Evolutionary conservation across 2,329 filamentous ascomycete genomes (phyloP).

Genomic region (Neonectria coccinea): DNA sequence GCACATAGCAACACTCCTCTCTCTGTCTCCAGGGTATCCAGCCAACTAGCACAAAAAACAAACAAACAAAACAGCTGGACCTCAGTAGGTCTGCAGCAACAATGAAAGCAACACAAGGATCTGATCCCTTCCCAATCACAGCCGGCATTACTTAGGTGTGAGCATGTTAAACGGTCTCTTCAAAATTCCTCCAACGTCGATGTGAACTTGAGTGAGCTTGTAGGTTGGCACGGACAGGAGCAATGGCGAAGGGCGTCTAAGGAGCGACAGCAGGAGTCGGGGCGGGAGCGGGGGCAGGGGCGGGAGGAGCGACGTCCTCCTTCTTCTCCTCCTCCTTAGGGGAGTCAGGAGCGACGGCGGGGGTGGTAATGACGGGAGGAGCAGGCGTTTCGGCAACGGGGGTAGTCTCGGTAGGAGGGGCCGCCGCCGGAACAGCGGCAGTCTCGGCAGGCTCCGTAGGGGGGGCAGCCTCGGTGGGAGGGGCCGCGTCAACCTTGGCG

Average conservation of each 20-base stretch:
- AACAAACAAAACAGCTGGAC: slow-evolving; percentile 27
- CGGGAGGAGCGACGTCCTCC: slow-evolving; percentile 34
- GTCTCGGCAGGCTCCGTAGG: slow-evolving; percentile 45
- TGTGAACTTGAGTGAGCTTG: slow-evolving; percentile 14
- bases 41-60: slow-evolving; percentile 44
- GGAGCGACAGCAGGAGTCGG: slow-evolving; percentile 39
- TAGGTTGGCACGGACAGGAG: slow-evolving; percentile 27
- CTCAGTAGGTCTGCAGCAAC: slow-evolving; percentile 8
- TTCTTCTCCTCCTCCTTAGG: slow-evolving; percentile 43
- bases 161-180: slow-evolving; percentile 10
- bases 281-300: slow-evolving; percentile 40
- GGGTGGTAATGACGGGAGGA: slow-evolving; percentile 25
- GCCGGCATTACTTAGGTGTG: slow-evolving; percentile 14
- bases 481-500: slow-evolving; percentile 45
- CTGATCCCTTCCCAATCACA: slow-evolving; percentile 14
- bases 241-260: slow-evolving; percentile 23
- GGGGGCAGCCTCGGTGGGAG: slow-evolving; percentile 44
- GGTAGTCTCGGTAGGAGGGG: slow-evolving; percentile 41
- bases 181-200: slow-evolving; percentile 19
- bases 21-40: slow-evolving; percentile 49
- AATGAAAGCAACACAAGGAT: slow-evolving; percentile 3
- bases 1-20: slow-evolving; percentile 43
- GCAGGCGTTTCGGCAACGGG: slow-evolving; percentile 36
- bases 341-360: slow-evolving; percentile 40
- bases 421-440: slow-evolving; percentile 35